These are phyloP conservation scores for Rubia balearica DNA, from an alignment of 305 asterid genomes.

Conservation along the genomic window DNA sequence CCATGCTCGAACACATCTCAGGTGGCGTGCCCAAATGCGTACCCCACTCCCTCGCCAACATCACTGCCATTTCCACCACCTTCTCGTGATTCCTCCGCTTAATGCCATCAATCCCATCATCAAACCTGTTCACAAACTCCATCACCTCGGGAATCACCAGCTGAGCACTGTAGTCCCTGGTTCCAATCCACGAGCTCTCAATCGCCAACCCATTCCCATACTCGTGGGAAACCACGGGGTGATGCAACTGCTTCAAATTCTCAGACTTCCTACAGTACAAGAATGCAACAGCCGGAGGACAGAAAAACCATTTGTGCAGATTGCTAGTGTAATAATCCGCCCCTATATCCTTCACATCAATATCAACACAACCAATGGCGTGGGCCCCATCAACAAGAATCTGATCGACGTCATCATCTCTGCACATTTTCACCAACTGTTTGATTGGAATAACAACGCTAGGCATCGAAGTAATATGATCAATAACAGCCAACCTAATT, in stretches of 20 bases:
- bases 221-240: conserved; percentile 69
- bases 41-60: conserved; percentile 66
- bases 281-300: conserved; percentile 75
- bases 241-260: conserved; percentile 48
- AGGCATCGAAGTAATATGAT: conserved; percentile 89
- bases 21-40: conserved; percentile 59
- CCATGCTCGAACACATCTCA: conserved; percentile 77
- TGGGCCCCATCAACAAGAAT: conserved; percentile 79
- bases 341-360: conserved; percentile 65
- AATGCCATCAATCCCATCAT: conserved; percentile 75
- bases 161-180: conserved; percentile 79
- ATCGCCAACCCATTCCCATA: conserved; percentile 71
- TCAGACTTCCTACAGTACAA: conserved; percentile 56
- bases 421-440: conserved; percentile 55
- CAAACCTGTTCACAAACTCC: conserved; percentile 52
- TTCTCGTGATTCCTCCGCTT: conserved; percentile 55
- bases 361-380: conserved; percentile 60
- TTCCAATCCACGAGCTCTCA: conserved; percentile 80
- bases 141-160: conserved; percentile 62
- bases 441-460: conserved; percentile 63
- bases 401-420: conserved; percentile 60
- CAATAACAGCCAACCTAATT: conserved; percentile 71
- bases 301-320: conserved; percentile 81
- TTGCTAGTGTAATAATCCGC: conserved; percentile 76
- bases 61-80: conserved; percentile 62